These are phyloP conservation scores for Straminergon stramineum DNA, from an alignment of 225 moss, liverwort and hornwort genomes.

Conservation along the genomic window DNA sequence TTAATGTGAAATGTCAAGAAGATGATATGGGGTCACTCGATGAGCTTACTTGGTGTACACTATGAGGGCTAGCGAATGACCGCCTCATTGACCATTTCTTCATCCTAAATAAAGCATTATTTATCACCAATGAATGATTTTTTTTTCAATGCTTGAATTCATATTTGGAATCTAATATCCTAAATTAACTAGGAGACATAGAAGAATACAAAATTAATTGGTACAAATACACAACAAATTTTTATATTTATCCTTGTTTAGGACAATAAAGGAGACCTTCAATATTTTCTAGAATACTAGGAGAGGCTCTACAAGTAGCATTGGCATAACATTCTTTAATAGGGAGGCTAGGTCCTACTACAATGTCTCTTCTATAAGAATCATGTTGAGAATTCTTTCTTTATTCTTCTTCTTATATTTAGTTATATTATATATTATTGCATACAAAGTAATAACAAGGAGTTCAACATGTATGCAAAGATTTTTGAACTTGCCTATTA, in stretches of 20 bases:
- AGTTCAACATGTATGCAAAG: accelerated
- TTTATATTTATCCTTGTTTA: background rate
- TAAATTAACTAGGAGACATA: background rate
- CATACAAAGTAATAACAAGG: background rate
- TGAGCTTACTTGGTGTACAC: accelerated
- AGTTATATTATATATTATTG: too few relatives aligned
- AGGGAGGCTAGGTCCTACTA: background rate
- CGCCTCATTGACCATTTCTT: background rate
- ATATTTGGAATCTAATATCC: background rate
- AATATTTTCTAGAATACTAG: accelerated
- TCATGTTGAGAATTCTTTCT: too few relatives aligned
- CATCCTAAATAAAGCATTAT: too few relatives aligned
- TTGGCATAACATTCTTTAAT: background rate
- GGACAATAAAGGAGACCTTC: background rate
- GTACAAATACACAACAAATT: accelerated
- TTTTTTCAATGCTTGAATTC: background rate
- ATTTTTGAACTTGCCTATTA: too few relatives aligned
- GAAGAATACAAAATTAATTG: accelerated
- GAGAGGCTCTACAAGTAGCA: accelerated
- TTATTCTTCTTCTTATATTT: background rate
- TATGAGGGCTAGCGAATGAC: background rate
- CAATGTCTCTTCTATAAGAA: background rate
- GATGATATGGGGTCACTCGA: accelerated
- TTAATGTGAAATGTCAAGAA: background rate
- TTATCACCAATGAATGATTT: background rate